Percentiles rank a stretch among this genome's conserved stretches.
Conservation (phyloP, 129 eudicot species). For the Helichrysum umbraculigerum region DNA sequence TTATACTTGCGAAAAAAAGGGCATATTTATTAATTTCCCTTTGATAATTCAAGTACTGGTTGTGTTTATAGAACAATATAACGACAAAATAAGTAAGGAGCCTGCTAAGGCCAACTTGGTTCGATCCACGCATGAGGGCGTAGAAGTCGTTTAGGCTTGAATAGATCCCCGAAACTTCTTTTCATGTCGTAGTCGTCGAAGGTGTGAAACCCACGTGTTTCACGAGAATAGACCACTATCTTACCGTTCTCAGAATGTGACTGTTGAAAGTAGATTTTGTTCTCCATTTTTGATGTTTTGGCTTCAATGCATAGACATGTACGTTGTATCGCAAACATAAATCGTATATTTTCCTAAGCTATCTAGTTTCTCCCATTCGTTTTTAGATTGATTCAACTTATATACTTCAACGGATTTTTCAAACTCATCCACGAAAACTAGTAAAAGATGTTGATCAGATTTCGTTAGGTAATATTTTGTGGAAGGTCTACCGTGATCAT, state of each 20-base stretch:
- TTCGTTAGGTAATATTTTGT: neutral
- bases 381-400: conserved; percentile 6
- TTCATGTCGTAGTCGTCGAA: neutral
- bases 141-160: neutral
- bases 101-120: too few species aligned
- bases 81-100: too few species aligned
- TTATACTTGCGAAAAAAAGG: too few species aligned
- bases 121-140: neutral
- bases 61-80: too few species aligned
- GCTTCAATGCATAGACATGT: neutral
- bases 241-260: neutral
- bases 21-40: too few species aligned
- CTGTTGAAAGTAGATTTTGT: neutral
- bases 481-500: neutral
- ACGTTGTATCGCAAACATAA: neutral
- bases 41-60: too few species aligned
- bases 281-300: neutral
- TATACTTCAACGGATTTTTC: conserved; percentile 24
- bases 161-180: neutral
- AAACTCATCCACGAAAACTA: neutral
- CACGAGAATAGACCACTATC: neutral
- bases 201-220: neutral
- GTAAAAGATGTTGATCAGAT: conserved; percentile 19
- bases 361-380: conserved; percentile 20
- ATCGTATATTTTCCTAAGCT: conserved; percentile 15